phyloP scores from a whole-genome alignment of 208 protist genomes.

The Leptomonas seymouri region DNA sequence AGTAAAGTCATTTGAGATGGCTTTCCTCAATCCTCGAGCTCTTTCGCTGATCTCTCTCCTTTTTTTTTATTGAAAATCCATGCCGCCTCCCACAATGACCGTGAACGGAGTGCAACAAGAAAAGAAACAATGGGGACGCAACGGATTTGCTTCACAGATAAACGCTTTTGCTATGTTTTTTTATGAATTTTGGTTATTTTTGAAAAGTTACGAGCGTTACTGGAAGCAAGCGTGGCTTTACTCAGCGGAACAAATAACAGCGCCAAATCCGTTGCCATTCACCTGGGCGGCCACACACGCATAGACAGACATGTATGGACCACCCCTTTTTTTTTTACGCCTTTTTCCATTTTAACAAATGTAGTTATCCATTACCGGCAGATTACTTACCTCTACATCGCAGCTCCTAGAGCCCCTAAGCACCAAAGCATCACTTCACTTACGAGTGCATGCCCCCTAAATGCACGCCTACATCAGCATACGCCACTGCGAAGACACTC shows the following conservation, averaged over 20 bases:
- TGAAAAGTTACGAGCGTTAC: conserved; percentile 1
- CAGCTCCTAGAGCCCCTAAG: neutral
- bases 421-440: neutral
- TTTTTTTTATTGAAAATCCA: neutral
- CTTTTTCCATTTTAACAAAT: neutral
- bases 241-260: conserved; percentile 4
- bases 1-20: no score
- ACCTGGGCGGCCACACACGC: neutral
- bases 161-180: conserved; percentile 1
- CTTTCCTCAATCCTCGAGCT: neutral
- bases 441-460: neutral
- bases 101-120: neutral
- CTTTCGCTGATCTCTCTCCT: neutral
- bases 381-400: neutral
- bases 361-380: neutral
- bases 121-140: conserved; percentile 15
- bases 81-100: neutral
- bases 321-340: neutral
- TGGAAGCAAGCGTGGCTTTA: conserved; percentile 2
- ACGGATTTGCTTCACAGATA: neutral
- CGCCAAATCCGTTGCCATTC: neutral
- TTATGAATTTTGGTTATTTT: conserved; percentile 9
- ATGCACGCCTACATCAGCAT: neutral
- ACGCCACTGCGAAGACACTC: neutral
- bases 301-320: neutral